A percentile compares a stretch with the other conserved stretches of the same genome.
Conservation (phyloP, 2,329 filamentous ascomycete genomes). For the Microdochium trichocladiopsis region DNA sequence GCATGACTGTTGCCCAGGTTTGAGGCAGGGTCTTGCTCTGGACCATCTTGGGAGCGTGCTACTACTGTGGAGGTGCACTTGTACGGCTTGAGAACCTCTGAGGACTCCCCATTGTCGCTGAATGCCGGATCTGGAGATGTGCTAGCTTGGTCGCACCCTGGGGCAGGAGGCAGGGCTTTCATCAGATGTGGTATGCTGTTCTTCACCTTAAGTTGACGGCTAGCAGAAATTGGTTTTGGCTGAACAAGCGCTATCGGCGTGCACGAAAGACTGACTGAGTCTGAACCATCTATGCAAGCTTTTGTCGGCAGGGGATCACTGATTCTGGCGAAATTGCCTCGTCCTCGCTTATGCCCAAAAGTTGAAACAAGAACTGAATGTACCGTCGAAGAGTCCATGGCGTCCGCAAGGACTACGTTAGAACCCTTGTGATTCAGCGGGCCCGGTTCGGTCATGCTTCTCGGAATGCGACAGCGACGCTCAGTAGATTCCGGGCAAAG, state of each 20-base stretch:
- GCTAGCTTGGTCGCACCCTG: conserved; percentile 14
- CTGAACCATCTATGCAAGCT: conserved; percentile 16
- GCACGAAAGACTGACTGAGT: conserved; percentile 15
- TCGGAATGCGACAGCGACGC: background rate
- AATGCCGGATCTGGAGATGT: background rate
- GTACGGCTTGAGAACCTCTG: conserved; percentile 19
- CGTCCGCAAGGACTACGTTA: background rate
- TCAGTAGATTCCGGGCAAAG: background rate
- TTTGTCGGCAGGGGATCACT: conserved; percentile 14
- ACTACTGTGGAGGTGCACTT: conserved; percentile 7
- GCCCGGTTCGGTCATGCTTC: background rate
- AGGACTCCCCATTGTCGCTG: conserved; percentile 15
- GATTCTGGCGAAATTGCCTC: background rate
- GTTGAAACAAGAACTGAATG: background rate
- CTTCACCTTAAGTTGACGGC: conserved; percentile 34
- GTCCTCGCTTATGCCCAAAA: background rate
- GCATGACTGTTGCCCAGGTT: background rate
- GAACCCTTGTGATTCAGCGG: background rate
- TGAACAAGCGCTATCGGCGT: conserved; percentile 29
- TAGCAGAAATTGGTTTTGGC: conserved; percentile 41
- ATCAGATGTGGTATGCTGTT: conserved; percentile 44
- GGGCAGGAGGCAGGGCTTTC: conserved; percentile 42
- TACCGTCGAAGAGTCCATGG: background rate
- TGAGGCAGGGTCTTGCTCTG: background rate
- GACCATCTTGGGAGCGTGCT: background rate